These are phyloP conservation scores for Ceratocystiopsis minuta DNA, from an alignment of 2,329 filamentous ascomycete genomes.

Conservation along the genomic window DNA sequence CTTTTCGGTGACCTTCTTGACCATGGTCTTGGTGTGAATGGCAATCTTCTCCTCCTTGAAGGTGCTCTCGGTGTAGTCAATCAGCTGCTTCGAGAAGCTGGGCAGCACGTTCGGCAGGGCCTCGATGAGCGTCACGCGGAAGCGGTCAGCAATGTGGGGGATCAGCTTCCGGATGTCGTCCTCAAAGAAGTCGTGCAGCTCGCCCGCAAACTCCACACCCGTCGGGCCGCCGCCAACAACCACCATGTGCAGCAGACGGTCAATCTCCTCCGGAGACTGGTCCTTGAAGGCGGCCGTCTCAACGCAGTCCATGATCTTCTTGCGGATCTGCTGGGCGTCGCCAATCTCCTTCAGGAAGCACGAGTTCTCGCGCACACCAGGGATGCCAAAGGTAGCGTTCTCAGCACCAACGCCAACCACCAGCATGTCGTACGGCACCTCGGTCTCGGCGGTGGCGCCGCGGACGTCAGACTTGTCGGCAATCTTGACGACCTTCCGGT, in stretches of 20 bases:
- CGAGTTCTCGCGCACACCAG: slow-evolving; percentile 82
- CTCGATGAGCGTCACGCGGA: slow-evolving; percentile 95
- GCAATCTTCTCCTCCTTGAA: slow-evolving; percentile 98
- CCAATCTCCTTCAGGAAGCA: slow-evolving; percentile 98
- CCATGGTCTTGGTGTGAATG: slow-evolving; percentile 97
- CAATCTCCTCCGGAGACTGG: slow-evolving; percentile 70
- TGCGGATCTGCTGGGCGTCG: slow-evolving; percentile 90
- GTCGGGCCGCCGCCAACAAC: slow-evolving; percentile 86
- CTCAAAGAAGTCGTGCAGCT: slow-evolving; percentile 98
- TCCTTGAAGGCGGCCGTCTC: slow-evolving; percentile 98
- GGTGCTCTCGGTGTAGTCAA: slow-evolving; percentile 97
- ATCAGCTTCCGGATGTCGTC: slow-evolving; percentile 96
- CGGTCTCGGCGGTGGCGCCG: slow-evolving; percentile 62
- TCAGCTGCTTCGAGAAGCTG: slow-evolving; percentile 97
- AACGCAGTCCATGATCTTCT: slow-evolving; percentile 98
- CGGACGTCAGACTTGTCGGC: slow-evolving; percentile 87
- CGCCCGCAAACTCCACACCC: slow-evolving; percentile 94
- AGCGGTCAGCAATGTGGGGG: slow-evolving; percentile 83
- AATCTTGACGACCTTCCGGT: slow-evolving; percentile 75
- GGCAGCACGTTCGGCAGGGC: slow-evolving; percentile 90
- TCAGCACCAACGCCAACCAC: slow-evolving; percentile 94
- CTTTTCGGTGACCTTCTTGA: slow-evolving; percentile 90
- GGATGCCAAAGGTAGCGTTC: slow-evolving; percentile 96
- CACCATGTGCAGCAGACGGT: slow-evolving; percentile 95
- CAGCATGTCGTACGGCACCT: slow-evolving; percentile 95